Evolutionary conservation across 73 alveolate genomes (phyloP), one percentile per base, ranked within the genome.

Genomic region (Vitrella brassicaformis): DNA sequence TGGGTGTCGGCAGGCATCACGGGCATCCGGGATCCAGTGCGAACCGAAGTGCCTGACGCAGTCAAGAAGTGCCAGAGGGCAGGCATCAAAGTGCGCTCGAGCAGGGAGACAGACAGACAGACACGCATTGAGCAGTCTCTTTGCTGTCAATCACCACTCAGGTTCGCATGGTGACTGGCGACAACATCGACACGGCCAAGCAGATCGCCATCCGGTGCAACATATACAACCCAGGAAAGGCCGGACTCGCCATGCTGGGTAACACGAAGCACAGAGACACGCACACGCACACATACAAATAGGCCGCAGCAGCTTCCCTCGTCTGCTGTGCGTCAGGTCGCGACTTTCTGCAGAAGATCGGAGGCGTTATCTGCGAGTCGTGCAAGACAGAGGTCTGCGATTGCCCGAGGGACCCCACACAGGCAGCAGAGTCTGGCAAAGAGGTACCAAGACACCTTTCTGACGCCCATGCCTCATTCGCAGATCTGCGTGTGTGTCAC

Each of bases 121-220:
- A n/a, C 98, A 27, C 90, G 94, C 25, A 90, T 93, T 19, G 89
- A n/a, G n/a, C n/a, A n/a, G n/a, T n/a, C n/a, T n/a, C n/a, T n/a
- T n/a, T n/a, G n/a, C n/a, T n/a, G n/a, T n/a, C n/a, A n/a, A n/a
- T n/a, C n/a, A n/a, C n/a, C 81, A 78, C 96, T 92, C 28, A n/a
- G n/a, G n/a, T n/a, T n/a, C 86, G 96, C 65, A 94, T 94, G 98
- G 99, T 94, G 30, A 94, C 99, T 25, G 98, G 99, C 28, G 99
- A 94, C 78, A 90, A 91, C 83, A 75, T 93, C 71, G 81, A 86
- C 10, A 94, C 98, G 72, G 98, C 98, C 27, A 85, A 86, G 70
- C 92, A 96, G 10, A 94, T 94, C 28, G 99, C 99, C 45, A 84
- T 80, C 78, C 94, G 91, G 73, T 94, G 97, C 69, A 79, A 86